Evolutionary conservation across 176 grass and related monocot genomes (phyloP), one percentile per base, ranked within the genome.

Genomic region (Bothriochloa decipiens): DNA sequence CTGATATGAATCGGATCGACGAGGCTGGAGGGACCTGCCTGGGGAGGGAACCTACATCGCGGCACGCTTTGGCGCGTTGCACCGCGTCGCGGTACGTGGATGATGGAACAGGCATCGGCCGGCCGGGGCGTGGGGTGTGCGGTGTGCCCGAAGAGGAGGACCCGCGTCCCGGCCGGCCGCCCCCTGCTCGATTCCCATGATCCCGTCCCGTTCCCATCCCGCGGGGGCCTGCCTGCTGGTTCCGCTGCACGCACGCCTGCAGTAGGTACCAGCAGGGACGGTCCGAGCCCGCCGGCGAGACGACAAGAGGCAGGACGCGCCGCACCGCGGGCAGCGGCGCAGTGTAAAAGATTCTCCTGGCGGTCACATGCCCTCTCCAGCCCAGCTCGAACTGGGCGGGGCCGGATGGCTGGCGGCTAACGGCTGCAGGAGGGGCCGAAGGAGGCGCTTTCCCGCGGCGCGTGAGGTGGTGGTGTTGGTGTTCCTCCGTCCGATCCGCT

Each of bases 11-110:
- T 49, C 46, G 16, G 0, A 16, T 49, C 12, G 46, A 49, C 14
- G 39, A 40, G 35, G 39, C 39, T 40, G 39, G 36, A 37, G 36
- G 36, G 36, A 37, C 36, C 36, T 32, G 29, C 29, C n/a, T n/a
- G n/a, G n/a, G n/a, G n/a, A n/a, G n/a, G n/a, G n/a, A n/a, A n/a
- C n/a, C n/a, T n/a, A n/a, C n/a, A n/a, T n/a, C n/a, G 50, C 16
- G 50, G 50, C 50, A 50, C 71, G 43, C 43, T 32, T 74, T 74
- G 71, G 71, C 43, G 43, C 45, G 25, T 47, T 46, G 70, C 40
- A 23, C 15, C 5, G 25, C 12, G 12, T 29, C 22, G 69, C 22
- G 22, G 69, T 22, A 40, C 63, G 13, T 65, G 63, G 50, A 53
- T 20, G 50, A 53, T 53, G 50, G 50, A 53, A 53, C 50, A 52